A percentile compares a stretch with the other conserved stretches of the same genome.
Evolutionary conservation across 2,329 filamentous ascomycete genomes (phyloP).

Genomic region (Diaporthe citri): DNA sequence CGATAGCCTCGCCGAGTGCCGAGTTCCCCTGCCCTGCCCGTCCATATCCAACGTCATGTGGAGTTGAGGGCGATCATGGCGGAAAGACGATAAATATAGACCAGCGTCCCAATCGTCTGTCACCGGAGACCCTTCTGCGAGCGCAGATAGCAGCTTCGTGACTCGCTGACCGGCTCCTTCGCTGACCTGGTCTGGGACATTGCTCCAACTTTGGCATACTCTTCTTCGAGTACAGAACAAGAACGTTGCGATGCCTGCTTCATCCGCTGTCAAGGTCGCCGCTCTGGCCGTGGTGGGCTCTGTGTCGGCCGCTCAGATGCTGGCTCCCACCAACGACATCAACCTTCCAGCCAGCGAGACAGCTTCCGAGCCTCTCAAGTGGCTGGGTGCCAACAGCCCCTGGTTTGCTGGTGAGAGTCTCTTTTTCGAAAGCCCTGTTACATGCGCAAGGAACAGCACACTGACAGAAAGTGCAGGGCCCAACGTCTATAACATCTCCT

Average conservation of each 20-base stretch:
- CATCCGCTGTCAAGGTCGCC: slow-evolving; percentile 21
- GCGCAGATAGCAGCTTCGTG: slow-evolving; percentile 16
- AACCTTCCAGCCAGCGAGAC: slow-evolving; percentile 41
- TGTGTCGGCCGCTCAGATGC: slow-evolving; percentile 39
- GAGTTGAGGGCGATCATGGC: slow-evolving; percentile 11
- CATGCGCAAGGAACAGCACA: neutral
- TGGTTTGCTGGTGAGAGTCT: slow-evolving; percentile 60
- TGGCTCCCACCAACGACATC: slow-evolving; percentile 42
- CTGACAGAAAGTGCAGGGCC: slow-evolving; percentile 56
- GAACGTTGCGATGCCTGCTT: slow-evolving; percentile 27
- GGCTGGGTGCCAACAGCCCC: slow-evolving; percentile 66
- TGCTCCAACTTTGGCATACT: neutral
- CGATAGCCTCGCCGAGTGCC: slow-evolving; percentile 34
- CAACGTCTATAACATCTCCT: slow-evolving; percentile 67
- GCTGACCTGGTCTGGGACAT: neutral
- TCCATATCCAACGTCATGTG: slow-evolving; percentile 2
- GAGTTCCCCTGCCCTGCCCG: slow-evolving; percentile 24
- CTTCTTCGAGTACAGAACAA: neutral
- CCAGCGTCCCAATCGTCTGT: neutral
- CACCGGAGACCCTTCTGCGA: neutral
- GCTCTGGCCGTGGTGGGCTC: slow-evolving; percentile 37
- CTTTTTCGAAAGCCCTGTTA: neutral
- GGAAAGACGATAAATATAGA: slow-evolving; percentile 26
- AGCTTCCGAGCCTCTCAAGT: slow-evolving; percentile 44
- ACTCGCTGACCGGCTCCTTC: neutral